Percentiles rank a stretch among this genome's conserved stretches.
phyloP scores from a whole-genome alignment of 306 rosid species.

The Citrullus colocynthis region DNA sequence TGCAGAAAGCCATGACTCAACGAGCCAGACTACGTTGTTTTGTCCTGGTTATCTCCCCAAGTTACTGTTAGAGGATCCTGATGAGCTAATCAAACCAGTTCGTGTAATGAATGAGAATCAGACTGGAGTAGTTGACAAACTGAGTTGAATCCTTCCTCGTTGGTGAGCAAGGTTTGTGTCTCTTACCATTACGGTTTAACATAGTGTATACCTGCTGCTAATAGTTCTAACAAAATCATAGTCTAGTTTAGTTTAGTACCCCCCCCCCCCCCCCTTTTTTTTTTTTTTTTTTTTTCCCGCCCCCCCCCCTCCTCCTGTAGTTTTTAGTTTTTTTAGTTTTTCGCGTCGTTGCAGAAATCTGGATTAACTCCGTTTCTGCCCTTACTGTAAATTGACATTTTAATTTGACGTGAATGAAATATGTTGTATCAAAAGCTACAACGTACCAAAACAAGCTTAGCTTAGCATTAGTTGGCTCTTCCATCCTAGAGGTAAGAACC shows the following conservation, averaged over 20 bases:
- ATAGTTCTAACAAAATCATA: neutral
- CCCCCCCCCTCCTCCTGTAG: too few relatives aligned
- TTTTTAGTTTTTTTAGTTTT: neutral
- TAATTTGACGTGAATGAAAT: constrained; percentile 5
- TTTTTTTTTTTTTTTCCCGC: too few relatives aligned
- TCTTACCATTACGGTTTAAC: neutral
- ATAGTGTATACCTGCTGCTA: too few relatives aligned
- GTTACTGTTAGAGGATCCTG: constrained; percentile 31
- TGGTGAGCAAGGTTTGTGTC: neutral
- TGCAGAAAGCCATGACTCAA: constrained; percentile 20
- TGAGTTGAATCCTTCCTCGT: neutral
- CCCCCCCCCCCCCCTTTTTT: too few relatives aligned
- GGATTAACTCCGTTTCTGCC: neutral
- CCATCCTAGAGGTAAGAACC: too few relatives aligned
- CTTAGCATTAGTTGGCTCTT: too few relatives aligned
- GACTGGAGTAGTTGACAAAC: constrained; percentile 9
- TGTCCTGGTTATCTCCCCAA: constrained; percentile 29
- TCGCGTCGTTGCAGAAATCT: neutral
- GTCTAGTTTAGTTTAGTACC: neutral
- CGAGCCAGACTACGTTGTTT: constrained; percentile 17
- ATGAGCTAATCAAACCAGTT: constrained; percentile 44
- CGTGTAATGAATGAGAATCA: constrained; percentile 24
- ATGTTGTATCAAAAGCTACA: neutral
- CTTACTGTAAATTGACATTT: neutral
- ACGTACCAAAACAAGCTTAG: too few relatives aligned